Evolutionary conservation across 192 early-diverging fungal species (phyloP).

Genomic region (Funneliformis geosporum): DNA sequence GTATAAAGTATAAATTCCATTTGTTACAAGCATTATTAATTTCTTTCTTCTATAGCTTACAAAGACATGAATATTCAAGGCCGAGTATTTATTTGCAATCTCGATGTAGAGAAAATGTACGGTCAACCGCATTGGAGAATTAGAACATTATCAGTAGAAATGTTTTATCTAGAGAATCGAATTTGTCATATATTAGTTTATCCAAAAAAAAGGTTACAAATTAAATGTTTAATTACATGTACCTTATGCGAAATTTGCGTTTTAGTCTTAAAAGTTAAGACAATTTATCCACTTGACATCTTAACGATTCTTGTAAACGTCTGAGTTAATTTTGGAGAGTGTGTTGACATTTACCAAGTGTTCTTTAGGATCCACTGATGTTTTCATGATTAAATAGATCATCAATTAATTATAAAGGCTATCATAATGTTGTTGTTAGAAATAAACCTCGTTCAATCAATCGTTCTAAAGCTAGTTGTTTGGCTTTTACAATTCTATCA

Average conservation of each 20-base stretch:
- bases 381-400: not conserved
- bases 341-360: slow-evolving; percentile 24
- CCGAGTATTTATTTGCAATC: too few species aligned
- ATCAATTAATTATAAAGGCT: slow-evolving; percentile 9
- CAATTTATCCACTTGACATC: slow-evolving; percentile 25
- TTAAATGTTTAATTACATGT: too few species aligned
- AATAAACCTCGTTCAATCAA: slow-evolving; percentile 21
- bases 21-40: too few species aligned
- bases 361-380: not conserved
- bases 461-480: not conserved
- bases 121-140: slow-evolving; percentile 30
- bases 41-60: too few species aligned
- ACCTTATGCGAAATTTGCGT: slow-evolving; percentile 8
- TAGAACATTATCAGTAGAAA: slow-evolving; percentile 25
- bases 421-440: slow-evolving; percentile 18
- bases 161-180: not conserved
- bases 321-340: slow-evolving; percentile 28
- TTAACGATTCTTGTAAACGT: slow-evolving; percentile 12
- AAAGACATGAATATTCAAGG: too few species aligned
- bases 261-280: slow-evolving; percentile 30
- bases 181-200: too few species aligned
- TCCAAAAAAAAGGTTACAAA: too few species aligned
- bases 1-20: too few species aligned
- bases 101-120: too few species aligned
- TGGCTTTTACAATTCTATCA: slow-evolving; percentile 25